These are phyloP conservation scores for Xylaria grammica DNA, from an alignment of 495 filamentous ascomycete species.

Conservation along the genomic window DNA sequence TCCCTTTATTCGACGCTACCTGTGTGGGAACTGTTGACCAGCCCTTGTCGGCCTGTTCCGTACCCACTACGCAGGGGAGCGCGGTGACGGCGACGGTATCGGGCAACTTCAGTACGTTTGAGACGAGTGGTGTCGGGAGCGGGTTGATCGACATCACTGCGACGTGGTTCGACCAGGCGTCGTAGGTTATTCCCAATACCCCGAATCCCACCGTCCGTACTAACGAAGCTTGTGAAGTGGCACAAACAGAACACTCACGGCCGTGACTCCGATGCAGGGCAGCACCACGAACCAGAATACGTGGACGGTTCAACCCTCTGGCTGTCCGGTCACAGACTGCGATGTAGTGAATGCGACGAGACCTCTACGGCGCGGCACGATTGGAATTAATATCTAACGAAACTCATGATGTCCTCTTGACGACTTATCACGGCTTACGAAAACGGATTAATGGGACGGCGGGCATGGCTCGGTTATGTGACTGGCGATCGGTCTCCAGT, in stretches of 20 bases:
- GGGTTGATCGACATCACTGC: constrained; percentile 21
- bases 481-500: neutral
- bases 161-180: constrained; percentile 9
- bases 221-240: neutral
- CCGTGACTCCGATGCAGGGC: constrained; percentile 8
- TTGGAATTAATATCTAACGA: neutral
- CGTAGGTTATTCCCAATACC: constrained; percentile 7
- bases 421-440: neutral
- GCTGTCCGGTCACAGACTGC: constrained; percentile 13
- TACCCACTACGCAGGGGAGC: neutral
- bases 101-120: constrained; percentile 24
- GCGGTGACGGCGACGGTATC: neutral
- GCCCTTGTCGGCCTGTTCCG: neutral
- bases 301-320: constrained; percentile 15
- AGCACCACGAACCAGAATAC: constrained; percentile 5
- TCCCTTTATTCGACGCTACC: constrained; percentile 6
- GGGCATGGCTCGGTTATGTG: neutral
- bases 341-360: neutral
- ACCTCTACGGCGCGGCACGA: neutral
- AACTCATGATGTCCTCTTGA: neutral
- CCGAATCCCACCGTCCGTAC: neutral
- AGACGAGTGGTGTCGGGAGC: constrained; percentile 18
- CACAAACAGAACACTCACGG: constrained; percentile 7
- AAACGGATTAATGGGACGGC: neutral
- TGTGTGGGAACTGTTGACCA: constrained; percentile 18